Evolutionary conservation across 2,329 filamentous ascomycete genomes (phyloP).

Genomic region (Triangularia verruculosa): DNA sequence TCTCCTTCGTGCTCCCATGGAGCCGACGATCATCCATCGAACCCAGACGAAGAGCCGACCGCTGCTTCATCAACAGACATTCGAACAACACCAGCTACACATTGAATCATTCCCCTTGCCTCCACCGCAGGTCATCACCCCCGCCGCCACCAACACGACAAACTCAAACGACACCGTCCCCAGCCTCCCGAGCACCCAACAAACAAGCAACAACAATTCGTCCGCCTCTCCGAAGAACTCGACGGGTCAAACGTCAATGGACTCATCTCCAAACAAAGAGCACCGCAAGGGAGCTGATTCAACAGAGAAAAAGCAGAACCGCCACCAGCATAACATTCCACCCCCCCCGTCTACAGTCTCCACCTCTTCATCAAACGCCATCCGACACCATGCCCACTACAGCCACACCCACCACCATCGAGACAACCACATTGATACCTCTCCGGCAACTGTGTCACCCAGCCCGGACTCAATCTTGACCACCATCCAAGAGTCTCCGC

Average conservation of each 20-base stretch:
- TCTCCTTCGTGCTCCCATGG: slow-evolving; percentile 37
- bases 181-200: slow-evolving; percentile 21
- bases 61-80: slow-evolving; percentile 27
- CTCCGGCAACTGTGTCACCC: slow-evolving; percentile 20
- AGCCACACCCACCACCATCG: slow-evolving; percentile 15
- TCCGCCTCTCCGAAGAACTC: slow-evolving; percentile 29
- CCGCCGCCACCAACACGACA: not conserved
- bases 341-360: slow-evolving; percentile 14
- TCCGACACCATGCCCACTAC: slow-evolving; percentile 19
- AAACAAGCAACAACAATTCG: slow-evolving; percentile 21
- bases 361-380: slow-evolving; percentile 6
- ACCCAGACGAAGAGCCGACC: slow-evolving; percentile 37
- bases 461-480: slow-evolving; percentile 32
- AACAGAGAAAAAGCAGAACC: slow-evolving; percentile 1
- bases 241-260: slow-evolving; percentile 39
- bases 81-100: slow-evolving; percentile 2
- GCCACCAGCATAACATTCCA: not conserved
- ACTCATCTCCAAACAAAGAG: slow-evolving; percentile 40
- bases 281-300: not conserved
- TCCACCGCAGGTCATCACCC: not conserved
- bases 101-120: slow-evolving; percentile 20
- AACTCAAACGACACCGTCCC: slow-evolving; percentile 23
- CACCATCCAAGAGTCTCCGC: slow-evolving; percentile 36
- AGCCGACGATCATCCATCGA: slow-evolving; percentile 44
- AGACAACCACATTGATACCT: not conserved